phyloP scores from a whole-genome alignment of 495 filamentous ascomycete genomes.

The Neurospora sp. region DNA sequence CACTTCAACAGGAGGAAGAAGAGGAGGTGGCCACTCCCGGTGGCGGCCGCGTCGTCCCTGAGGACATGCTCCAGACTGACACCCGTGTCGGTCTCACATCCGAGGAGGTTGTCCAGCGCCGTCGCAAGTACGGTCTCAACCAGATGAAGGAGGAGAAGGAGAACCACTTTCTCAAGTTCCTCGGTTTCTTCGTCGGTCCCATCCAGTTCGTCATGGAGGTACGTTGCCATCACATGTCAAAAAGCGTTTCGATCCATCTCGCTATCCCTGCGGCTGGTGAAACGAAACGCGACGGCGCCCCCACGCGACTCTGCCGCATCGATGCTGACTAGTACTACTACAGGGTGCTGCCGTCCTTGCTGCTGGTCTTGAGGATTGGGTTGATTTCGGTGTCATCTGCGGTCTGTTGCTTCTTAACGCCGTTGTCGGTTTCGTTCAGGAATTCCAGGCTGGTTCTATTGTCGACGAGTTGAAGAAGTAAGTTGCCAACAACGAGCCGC shows the following conservation, averaged over 20 bases:
- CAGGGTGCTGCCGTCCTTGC: conserved; percentile 39
- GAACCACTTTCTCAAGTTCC: conserved; percentile 74
- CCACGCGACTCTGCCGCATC: conserved; percentile 4
- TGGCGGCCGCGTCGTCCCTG: conserved; percentile 44
- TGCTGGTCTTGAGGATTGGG: conserved; percentile 71
- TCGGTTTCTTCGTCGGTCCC: conserved; percentile 77
- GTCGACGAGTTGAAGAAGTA: conserved; percentile 81
- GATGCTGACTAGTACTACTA: conserved; percentile 14
- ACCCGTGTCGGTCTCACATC: conserved; percentile 60
- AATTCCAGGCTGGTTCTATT: conserved; percentile 82
- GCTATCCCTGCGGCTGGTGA: conserved; percentile 7
- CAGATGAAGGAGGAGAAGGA: conserved; percentile 84
- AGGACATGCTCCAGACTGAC: conserved; percentile 59
- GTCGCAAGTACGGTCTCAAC: conserved; percentile 77
- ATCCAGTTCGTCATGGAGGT: conserved; percentile 96
- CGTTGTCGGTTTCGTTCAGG: conserved; percentile 75
- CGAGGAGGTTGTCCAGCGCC: conserved; percentile 54
- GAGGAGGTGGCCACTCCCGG: conserved; percentile 45
- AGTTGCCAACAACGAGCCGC: not conserved
- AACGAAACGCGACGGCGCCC: conserved; percentile 20
- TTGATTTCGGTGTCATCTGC: conserved; percentile 74
- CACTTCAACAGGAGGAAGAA: conserved; percentile 33
- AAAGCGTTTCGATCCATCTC: conserved; percentile 5
- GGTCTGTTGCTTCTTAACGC: conserved; percentile 71
- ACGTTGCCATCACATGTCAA: conserved; percentile 21